Base-by-base conservation (phyloP, 139 green algal species). In the Tetradesmus lagerheimii region DNA sequence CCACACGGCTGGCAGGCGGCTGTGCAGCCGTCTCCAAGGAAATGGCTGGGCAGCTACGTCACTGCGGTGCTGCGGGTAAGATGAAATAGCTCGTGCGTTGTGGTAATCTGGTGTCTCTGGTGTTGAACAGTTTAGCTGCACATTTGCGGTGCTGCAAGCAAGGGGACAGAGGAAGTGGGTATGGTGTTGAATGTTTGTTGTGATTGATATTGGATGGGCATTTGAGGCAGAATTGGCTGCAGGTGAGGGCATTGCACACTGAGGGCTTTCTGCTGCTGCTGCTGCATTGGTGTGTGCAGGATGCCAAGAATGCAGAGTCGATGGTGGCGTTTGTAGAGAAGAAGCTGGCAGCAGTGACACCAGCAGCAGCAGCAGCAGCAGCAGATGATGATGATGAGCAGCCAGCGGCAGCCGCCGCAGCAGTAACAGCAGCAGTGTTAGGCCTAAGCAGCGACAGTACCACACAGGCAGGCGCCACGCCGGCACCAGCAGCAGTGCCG, bases 311-410 rank as follows among this genome's bases (percentile, higher is more conserved):
- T 84, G 79, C 79, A 27, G 79, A 66, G 0, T 64, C 50, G 25
- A 84, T 84, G 79, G 39, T 64, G 16, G 39, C 79, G 1, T 64
- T 67, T 6, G 29, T 84, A 5, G 39, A 64, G 8, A 84, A 84
- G 79, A 64, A 64, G 79, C 79, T 84, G 9, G 67, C 67, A 78
- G 67, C 67, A 78, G 67, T n/a, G 3, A 29, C 67, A 39, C 4
- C 67, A 78, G n/a, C 31, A 39, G n/a, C 67, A 78, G 67, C 67
- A 25, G 67, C 67, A 78, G 67, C n/a, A 78, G 62, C 62, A 74
- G 62, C 62, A 74, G 4, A 34, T 8, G 27, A 9, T 8, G 23
- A 9, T n/a, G 67, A 27, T 2, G n/a, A 23, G n/a, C 67, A 78
- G n/a, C 15, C n/a, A 38, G 67, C 66, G 15, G 25, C 27, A 77